Evolutionary conservation across 2,329 filamentous ascomycete species (phyloP).

Genomic region (Plenodomus tracheiphilus): DNA sequence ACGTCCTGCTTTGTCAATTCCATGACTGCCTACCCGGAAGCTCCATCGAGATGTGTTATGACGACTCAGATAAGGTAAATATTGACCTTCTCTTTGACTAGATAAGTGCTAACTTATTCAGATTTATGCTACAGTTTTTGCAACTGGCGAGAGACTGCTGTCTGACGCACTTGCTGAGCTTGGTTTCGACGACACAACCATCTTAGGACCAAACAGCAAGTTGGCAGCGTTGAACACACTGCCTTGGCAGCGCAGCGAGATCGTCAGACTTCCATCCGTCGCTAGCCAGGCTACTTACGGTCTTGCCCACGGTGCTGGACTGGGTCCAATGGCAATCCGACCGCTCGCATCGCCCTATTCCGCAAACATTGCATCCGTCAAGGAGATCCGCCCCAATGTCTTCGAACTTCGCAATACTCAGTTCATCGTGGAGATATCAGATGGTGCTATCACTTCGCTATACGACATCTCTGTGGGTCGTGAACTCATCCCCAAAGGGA

Average conservation of each 20-base stretch:
- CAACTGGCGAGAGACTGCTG: constrained; percentile 72
- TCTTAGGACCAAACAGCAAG: constrained; percentile 46
- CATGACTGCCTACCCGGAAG: constrained; percentile 96
- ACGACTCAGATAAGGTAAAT: constrained; percentile 78
- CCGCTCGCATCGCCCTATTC: constrained; percentile 29
- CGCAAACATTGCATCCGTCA: constrained; percentile 49
- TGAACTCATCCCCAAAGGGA: constrained; percentile 72
- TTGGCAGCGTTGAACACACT: constrained; percentile 79
- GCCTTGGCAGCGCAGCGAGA: constrained; percentile 78
- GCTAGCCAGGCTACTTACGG: constrained; percentile 39
- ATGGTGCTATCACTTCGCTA: constrained; percentile 81
- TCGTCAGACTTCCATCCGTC: constrained; percentile 63
- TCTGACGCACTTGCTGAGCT: constrained; percentile 70
- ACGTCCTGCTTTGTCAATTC: constrained; percentile 89
- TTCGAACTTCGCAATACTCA: constrained; percentile 82
- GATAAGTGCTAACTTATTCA: constrained; percentile 28
- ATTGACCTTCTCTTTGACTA: background rate
- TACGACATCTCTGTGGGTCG: constrained; percentile 73
- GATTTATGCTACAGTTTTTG: constrained; percentile 81
- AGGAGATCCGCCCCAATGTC: constrained; percentile 59
- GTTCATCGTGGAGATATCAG: constrained; percentile 71
- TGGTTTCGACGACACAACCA: constrained; percentile 58
- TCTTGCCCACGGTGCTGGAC: constrained; percentile 50
- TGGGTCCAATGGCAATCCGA: constrained; percentile 47
- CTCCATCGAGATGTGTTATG: constrained; percentile 96